Evolutionary conservation across 2,329 filamentous ascomycete species (phyloP), one percentile per base, ranked within the genome.

Genomic region (Colletotrichum acutatum): DNA sequence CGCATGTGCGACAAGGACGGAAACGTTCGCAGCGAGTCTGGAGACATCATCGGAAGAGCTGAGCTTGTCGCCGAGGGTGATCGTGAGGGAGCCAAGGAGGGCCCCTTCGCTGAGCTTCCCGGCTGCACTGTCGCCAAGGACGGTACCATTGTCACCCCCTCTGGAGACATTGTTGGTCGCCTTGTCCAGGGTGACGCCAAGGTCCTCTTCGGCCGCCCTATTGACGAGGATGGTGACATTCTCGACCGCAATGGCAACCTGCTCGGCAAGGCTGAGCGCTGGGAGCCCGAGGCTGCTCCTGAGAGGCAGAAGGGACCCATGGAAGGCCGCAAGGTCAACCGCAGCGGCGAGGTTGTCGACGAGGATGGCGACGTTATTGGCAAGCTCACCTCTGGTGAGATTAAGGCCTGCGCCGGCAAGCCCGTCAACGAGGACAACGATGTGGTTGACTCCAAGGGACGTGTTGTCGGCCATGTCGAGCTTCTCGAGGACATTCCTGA

Each of bases 221-320:
- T 97, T 22, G 94, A 97, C 70, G 92, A 94, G 74, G 94, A 97
- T 75, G 94, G 94, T 49, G 94, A 97, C 70, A 91, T 97, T 37
- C 86, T 93, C 68, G 94, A 97, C 85, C 91, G 91, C 80, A 95
- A 94, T 78, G 89, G 89, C 37, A 91, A 91, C 74, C 79, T 84
- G 1, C 80, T 91, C 2, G 89, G 88, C 32, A 87, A 88, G 74
- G 89, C 89, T 0, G 89, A 91, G 80, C 85, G 89, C 24, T 91
- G 88, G 88, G 86, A 89, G 76, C 72, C 74, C 3, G 71, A 74
- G 22, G 72, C 65, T 1, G 87, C 89, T 78, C 83, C 84, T 12
- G 86, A 85, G 77, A 90, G 84, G 4, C 83, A 87, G 79, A 86
- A 86, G 80, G 87, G 84, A 69, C 86, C 87, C 57, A 85, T 90